These are phyloP conservation scores for Epichloe bromicola DNA, from an alignment of 2,329 filamentous ascomycete genomes.

Conservation along the genomic window DNA sequence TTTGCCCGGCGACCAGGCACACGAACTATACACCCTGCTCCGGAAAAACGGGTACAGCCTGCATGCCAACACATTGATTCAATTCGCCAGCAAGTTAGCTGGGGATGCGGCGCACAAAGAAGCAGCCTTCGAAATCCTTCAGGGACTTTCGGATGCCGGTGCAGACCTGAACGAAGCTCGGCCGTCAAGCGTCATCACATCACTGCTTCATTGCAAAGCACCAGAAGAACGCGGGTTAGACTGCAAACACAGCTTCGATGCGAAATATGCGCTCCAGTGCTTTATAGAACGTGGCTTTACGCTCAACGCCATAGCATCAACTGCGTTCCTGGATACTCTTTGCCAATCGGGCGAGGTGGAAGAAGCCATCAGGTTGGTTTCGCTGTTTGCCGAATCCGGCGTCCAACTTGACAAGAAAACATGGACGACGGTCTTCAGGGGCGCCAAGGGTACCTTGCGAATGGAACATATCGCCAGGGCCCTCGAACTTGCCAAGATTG, in stretches of 20 bases:
- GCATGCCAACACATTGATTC: constrained; percentile 31
- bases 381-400: constrained; percentile 25
- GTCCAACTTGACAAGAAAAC: constrained; percentile 53
- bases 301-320: constrained; percentile 51
- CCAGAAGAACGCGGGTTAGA: constrained; percentile 6
- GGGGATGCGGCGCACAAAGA: constrained; percentile 25
- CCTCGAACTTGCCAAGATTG: constrained; percentile 31
- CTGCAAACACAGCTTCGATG: constrained; percentile 15
- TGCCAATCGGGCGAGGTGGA: constrained; percentile 34
- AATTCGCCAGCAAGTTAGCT: constrained; percentile 35
- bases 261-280: constrained; percentile 18
- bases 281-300: constrained; percentile 48
- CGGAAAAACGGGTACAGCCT: constrained; percentile 16
- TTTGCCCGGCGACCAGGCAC: constrained; percentile 17
- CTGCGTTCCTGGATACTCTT: constrained; percentile 58
- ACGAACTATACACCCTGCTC: constrained; percentile 25
- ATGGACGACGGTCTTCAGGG: constrained; percentile 56
- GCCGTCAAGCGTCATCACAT: constrained; percentile 43
- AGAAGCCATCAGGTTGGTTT: constrained; percentile 22
- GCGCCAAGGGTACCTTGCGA: constrained; percentile 48
- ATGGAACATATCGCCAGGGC: constrained; percentile 33
- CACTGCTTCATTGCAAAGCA: constrained; percentile 34
- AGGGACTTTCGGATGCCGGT: constrained; percentile 20
- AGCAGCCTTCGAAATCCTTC: constrained; percentile 28
- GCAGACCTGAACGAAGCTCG: constrained; percentile 33